Evolutionary conservation across 805 yeast species (phyloP), one percentile per base, ranked within the genome.

Genomic region (Candida awuae): DNA sequence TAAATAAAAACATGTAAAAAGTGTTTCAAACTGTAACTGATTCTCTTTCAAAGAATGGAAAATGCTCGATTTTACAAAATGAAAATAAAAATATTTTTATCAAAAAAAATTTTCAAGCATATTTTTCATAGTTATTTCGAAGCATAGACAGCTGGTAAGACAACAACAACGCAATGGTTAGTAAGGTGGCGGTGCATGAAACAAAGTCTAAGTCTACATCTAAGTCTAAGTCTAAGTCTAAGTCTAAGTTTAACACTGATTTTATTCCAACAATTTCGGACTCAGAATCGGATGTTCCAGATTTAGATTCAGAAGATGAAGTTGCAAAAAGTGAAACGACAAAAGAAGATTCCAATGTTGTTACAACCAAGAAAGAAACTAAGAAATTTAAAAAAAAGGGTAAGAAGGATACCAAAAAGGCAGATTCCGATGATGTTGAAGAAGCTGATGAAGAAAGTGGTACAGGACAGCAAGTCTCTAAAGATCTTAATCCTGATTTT

Each of bases 181-280:
- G n/a, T n/a, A n/a, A n/a, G n/a, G n/a, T n/a, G n/a, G n/a, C n/a
- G n/a, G n/a, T n/a, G n/a, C n/a, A n/a, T n/a, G n/a, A n/a, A n/a
- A n/a, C n/a, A n/a, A n/a, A n/a, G n/a, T n/a, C n/a, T n/a, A n/a
- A n/a, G n/a, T n/a, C n/a, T n/a, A n/a, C n/a, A n/a, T n/a, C n/a
- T n/a, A n/a, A n/a, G n/a, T 21, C 21, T 10, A 10, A 12, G 25
- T 16, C 19, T 8, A 22, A 14, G 16, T 23, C 16, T 20, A 21
- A 23, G 18, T 27, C 41, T 17, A 37, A 43, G 15, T 25, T 43
- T 14, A 37, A 45, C 15, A 39, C 65, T 45, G 88, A 80, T 49
- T 78, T 83, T 51, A 75, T 84, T 22, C 72, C 77, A 43, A 85
- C 95, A 0, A 82, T 85, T 39, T 72, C 77, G 18, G 90, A 83